Percentiles rank a stretch among this genome's conserved stretches.
These are phyloP conservation scores for Daldinia sp. DNA, from an alignment of 2,329 filamentous ascomycete genomes.

Conservation along the genomic window DNA sequence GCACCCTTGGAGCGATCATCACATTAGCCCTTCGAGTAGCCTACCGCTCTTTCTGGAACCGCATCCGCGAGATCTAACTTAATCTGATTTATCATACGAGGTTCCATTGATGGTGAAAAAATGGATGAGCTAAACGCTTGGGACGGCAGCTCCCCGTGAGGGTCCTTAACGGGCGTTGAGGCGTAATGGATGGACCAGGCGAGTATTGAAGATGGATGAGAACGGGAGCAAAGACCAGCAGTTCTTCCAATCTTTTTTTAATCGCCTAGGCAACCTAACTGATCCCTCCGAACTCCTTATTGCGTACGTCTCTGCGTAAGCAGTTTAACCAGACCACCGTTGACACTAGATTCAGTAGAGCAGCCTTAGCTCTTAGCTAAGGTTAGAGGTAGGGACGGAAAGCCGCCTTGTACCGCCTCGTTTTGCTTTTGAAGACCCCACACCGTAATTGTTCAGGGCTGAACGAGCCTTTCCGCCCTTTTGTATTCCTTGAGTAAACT, in stretches of 20 bases:
- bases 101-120: conserved; percentile 10
- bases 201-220: not conserved
- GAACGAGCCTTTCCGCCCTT: conserved; percentile 24
- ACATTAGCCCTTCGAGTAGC: conserved; percentile 11
- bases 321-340: conserved; percentile 11
- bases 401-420: conserved; percentile 24
- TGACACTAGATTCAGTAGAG: conserved; percentile 10
- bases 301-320: not conserved
- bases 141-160: not conserved
- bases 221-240: conserved; percentile 22
- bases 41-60: conserved; percentile 19
- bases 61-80: conserved; percentile 32
- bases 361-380: not conserved
- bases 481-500: conserved; percentile 11
- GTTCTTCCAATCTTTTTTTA: conserved; percentile 12
- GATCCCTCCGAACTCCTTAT: not conserved
- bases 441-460: conserved; percentile 5
- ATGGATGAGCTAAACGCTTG: not conserved
- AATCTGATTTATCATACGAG: conserved; percentile 23
- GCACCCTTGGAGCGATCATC: conserved; percentile 39
- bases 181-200: not conserved
- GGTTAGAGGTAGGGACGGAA: conserved; percentile 30
- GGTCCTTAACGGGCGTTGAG: not conserved
- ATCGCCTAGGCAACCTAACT: not conserved
- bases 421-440: conserved; percentile 15